These are phyloP conservation scores for Tylopilus balloui DNA, from an alignment of 768 basidiomycete species.

Conservation along the genomic window DNA sequence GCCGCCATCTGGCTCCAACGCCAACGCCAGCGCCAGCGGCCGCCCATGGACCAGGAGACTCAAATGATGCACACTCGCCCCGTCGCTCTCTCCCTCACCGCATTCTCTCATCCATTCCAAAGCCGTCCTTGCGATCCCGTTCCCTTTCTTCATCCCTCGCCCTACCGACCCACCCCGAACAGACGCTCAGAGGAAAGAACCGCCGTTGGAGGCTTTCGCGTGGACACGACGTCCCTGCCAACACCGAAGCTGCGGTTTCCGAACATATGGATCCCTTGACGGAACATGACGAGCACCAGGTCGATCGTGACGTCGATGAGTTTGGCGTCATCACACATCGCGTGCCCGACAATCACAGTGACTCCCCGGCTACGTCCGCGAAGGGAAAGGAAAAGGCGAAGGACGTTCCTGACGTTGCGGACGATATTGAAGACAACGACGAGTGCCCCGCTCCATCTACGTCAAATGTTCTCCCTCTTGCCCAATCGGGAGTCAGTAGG, in stretches of 20 bases:
- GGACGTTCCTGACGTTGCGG: constrained; percentile 12
- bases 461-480: constrained; percentile 9
- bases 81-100: constrained; percentile 32
- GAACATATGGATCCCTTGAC: constrained; percentile 13
- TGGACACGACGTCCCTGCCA: constrained; percentile 12
- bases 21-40: constrained; percentile 5
- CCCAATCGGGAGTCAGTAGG: constrained; percentile 1
- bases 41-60: constrained; percentile 9
- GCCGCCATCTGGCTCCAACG: constrained; percentile 18
- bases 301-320: constrained; percentile 28
- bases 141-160: constrained; percentile 9
- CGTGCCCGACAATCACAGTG: constrained; percentile 28
- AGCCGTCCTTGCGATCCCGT: constrained; percentile 19
- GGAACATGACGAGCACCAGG: constrained; percentile 28
- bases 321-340: constrained; percentile 24
- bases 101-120: constrained; percentile 32
- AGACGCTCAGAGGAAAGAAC: constrained; percentile 28
- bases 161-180: constrained; percentile 22
- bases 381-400: constrained; percentile 39
- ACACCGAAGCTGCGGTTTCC: constrained; percentile 12
- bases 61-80: background rate
- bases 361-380: constrained; percentile 19
- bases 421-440: constrained; percentile 2
- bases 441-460: constrained; percentile 13
- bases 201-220: constrained; percentile 25